phyloP scores from a whole-genome alignment of 345 rosid genomes.

The Pistacia integerrima region DNA sequence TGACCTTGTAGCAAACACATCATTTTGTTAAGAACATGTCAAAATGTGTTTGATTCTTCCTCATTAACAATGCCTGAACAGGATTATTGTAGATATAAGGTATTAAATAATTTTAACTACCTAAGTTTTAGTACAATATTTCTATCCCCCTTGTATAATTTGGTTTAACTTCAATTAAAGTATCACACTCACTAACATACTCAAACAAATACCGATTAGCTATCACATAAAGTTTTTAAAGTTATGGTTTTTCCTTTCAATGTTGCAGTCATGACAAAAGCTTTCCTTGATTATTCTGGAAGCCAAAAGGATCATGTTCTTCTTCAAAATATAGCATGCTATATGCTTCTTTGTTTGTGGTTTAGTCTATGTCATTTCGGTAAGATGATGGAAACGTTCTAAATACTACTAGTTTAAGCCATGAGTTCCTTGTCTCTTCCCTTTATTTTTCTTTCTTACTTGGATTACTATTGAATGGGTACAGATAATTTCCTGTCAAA shows the following conservation, averaged over 20 bases:
- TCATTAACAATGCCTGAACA: neutral
- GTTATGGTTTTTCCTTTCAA: slow-evolving; percentile 38
- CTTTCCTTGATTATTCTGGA: slow-evolving; percentile 66
- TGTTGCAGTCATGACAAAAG: slow-evolving; percentile 96
- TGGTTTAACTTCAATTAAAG: neutral
- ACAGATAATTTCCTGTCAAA: neutral
- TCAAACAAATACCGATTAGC: neutral
- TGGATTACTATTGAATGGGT: neutral
- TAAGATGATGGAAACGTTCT: slow-evolving; percentile 36
- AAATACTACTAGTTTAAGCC: slow-evolving; percentile 2
- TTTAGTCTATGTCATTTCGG: slow-evolving; percentile 65
- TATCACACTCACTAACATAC: neutral
- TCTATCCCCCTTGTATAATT: neutral
- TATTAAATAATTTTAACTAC: neutral
- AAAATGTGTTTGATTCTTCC: neutral
- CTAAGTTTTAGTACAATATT: neutral
- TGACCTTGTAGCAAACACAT: neutral
- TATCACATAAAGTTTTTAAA: neutral
- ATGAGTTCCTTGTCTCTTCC: neutral
- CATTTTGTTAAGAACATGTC: neutral
- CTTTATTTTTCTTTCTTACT: neutral
- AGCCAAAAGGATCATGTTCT: slow-evolving; percentile 56
- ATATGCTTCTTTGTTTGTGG: slow-evolving; percentile 90
- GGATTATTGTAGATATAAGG: neutral
- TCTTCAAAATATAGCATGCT: slow-evolving; percentile 81